Percentiles rank a stretch among this genome's conserved stretches.
phyloP scores from a whole-genome alignment of 257 asterid genomes.

The Pogostemon cablin region DNA sequence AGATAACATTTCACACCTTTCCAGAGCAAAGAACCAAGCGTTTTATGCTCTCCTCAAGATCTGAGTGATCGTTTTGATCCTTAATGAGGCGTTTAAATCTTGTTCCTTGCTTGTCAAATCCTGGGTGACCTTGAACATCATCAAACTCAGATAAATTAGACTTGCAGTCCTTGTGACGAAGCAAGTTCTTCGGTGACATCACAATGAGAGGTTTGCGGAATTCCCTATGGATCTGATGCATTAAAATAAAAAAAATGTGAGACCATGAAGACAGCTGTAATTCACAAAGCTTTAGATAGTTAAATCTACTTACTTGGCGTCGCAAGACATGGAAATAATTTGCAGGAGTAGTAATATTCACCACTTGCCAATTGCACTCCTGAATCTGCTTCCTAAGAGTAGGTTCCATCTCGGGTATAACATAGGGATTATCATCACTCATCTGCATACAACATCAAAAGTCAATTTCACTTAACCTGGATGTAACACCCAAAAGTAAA shows the following conservation, averaged over 20 bases:
- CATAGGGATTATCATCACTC: slow-evolving; percentile 92
- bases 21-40: slow-evolving; percentile 97
- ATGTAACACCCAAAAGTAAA: background rate
- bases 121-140: slow-evolving; percentile 97
- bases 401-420: slow-evolving; percentile 96
- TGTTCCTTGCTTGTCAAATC: slow-evolving; percentile 98
- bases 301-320: slow-evolving; percentile 72
- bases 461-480: slow-evolving; percentile 11
- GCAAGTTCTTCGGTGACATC: slow-evolving; percentile 96
- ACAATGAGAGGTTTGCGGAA: slow-evolving; percentile 98
- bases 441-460: slow-evolving; percentile 56
- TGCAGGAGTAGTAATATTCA: slow-evolving; percentile 98
- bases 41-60: slow-evolving; percentile 86
- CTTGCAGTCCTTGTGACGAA: slow-evolving; percentile 95
- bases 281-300: slow-evolving; percentile 12
- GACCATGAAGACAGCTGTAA: slow-evolving; percentile 25
- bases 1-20: slow-evolving; percentile 54
- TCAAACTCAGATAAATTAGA: slow-evolving; percentile 94
- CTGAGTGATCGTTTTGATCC: slow-evolving; percentile 85
- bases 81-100: slow-evolving; percentile 94
- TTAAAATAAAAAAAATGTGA: slow-evolving; percentile 26
- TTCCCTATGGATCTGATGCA: slow-evolving; percentile 77
- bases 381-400: slow-evolving; percentile 90
- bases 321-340: slow-evolving; percentile 98
- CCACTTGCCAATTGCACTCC: slow-evolving; percentile 99